These are phyloP conservation scores for Durotheca rogersii DNA, from an alignment of 495 filamentous ascomycete species.

Conservation along the genomic window DNA sequence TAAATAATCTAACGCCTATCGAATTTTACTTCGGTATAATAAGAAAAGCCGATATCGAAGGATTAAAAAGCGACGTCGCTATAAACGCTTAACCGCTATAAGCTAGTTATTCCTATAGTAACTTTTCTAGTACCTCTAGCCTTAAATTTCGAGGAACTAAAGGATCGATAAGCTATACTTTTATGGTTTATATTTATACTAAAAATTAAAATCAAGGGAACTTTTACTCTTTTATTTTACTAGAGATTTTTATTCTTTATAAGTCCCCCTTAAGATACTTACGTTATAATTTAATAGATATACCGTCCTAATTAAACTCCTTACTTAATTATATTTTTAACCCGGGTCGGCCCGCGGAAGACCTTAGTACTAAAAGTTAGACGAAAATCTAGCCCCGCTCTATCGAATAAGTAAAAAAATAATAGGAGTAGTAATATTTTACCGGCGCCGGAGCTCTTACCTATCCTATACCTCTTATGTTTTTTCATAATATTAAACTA, in stretches of 20 bases:
- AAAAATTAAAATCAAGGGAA: conserved; percentile 68
- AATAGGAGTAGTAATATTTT: conserved; percentile 75
- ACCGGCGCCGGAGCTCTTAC: conserved; percentile 65
- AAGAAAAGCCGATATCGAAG: conserved; percentile 58
- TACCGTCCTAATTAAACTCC: conserved; percentile 65
- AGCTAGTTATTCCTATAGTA: conserved; percentile 68
- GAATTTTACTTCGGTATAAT: conserved; percentile 60
- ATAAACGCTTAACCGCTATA: conserved; percentile 52
- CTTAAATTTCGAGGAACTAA: conserved; percentile 67
- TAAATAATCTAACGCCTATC: conserved; percentile 60
- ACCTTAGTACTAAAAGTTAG: conserved; percentile 70
- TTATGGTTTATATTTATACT: conserved; percentile 68
- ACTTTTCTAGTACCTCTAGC: conserved; percentile 72
- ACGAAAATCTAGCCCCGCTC: conserved; percentile 67
- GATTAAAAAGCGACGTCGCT: conserved; percentile 51
- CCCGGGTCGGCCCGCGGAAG: conserved; percentile 64
- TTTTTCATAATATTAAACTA: conserved; percentile 78
- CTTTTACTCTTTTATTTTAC: conserved; percentile 70
- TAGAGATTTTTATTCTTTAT: conserved; percentile 68
- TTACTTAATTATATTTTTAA: conserved; percentile 74
- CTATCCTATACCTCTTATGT: conserved; percentile 76
- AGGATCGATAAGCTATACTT: conserved; percentile 68
- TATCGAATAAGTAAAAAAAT: conserved; percentile 78
- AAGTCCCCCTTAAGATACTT: conserved; percentile 61
- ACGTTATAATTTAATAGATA: conserved; percentile 64